Conservation (phyloP, 2,329 filamentous ascomycete genomes). For the Dothideomycetidae sp. region DNA sequence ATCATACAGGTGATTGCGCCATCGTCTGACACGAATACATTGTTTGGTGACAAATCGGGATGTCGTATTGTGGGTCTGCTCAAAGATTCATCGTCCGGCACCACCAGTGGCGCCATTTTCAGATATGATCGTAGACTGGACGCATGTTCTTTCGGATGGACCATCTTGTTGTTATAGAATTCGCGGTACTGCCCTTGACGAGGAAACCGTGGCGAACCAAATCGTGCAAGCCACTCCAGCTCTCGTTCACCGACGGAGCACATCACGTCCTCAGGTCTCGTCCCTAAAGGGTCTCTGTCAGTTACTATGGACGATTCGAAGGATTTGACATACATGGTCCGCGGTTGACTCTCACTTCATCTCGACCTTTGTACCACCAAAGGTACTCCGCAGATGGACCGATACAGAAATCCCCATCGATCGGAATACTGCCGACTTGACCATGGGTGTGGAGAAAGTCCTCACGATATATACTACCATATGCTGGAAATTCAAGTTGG, state of each 20-base stretch:
- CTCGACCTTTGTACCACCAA: slow-evolving; percentile 5
- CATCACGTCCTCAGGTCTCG: slow-evolving; percentile 14
- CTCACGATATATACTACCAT: slow-evolving; percentile 9
- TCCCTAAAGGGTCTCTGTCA: background rate
- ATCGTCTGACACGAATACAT: slow-evolving; percentile 22
- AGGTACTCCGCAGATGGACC: slow-evolving; percentile 7
- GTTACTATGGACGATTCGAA: background rate
- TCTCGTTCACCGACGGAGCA: slow-evolving; percentile 21
- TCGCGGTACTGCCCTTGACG: slow-evolving; percentile 16
- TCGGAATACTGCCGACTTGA: slow-evolving; percentile 10
- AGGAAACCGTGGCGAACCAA: slow-evolving; percentile 19
- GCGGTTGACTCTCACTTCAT: slow-evolving; percentile 1
- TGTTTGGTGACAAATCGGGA: slow-evolving; percentile 21
- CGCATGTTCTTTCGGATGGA: background rate
- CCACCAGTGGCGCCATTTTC: slow-evolving; percentile 2
- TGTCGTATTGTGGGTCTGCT: slow-evolving; percentile 18
- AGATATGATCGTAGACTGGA: background rate
- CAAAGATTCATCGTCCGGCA: slow-evolving; percentile 1
- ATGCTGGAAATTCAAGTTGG: slow-evolving; percentile 7
- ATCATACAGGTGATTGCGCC: slow-evolving; percentile 22
- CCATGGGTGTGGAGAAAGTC: slow-evolving; percentile 8
- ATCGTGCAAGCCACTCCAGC: slow-evolving; percentile 18
- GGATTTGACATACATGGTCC: slow-evolving; percentile 1
- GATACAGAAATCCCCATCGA: slow-evolving; percentile 15
- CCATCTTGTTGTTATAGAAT: slow-evolving; percentile 15